These are phyloP conservation scores for Chrysoporthe deuterocubensis DNA, from an alignment of 2,329 filamentous ascomycete species.

Conservation along the genomic window DNA sequence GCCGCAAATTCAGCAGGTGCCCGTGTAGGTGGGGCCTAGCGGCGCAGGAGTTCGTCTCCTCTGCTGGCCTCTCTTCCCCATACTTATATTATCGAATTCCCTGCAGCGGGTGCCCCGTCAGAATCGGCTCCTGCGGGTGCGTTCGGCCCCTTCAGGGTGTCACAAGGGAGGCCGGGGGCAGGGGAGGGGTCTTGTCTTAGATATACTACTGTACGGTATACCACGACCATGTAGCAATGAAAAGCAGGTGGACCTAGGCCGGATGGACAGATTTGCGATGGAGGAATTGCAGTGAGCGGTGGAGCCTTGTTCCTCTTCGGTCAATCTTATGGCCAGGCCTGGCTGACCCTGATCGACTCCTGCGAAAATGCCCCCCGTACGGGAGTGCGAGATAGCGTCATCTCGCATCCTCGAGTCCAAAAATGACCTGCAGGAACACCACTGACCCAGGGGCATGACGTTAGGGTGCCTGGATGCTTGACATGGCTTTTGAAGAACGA, in stretches of 20 bases:
- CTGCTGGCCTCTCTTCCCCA: background rate
- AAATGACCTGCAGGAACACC: conserved; percentile 3
- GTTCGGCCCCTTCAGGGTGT: background rate
- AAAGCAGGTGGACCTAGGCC: background rate
- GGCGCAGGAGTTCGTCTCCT: background rate
- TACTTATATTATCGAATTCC: background rate
- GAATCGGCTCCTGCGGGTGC: background rate
- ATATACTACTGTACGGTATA: background rate
- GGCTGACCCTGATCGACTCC: background rate
- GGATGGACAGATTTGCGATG: background rate
- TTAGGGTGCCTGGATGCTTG: background rate
- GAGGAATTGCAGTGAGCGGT: background rate
- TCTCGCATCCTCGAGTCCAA: conserved; percentile 4
- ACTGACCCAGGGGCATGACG: conserved; percentile 1
- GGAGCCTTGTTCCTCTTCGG: background rate
- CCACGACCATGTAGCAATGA: background rate
- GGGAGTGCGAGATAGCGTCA: conserved; percentile 6
- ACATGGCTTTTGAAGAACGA: background rate
- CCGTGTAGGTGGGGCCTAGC: background rate
- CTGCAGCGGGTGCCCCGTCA: background rate
- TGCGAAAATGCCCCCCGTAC: conserved; percentile 6
- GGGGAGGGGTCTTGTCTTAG: background rate
- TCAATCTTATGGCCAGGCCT: background rate
- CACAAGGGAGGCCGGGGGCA: background rate
- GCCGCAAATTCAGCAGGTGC: conserved; percentile 1